These are phyloP conservation scores for Clonostachys rosea DNA, from an alignment of 2,329 filamentous ascomycete species.

Conservation along the genomic window DNA sequence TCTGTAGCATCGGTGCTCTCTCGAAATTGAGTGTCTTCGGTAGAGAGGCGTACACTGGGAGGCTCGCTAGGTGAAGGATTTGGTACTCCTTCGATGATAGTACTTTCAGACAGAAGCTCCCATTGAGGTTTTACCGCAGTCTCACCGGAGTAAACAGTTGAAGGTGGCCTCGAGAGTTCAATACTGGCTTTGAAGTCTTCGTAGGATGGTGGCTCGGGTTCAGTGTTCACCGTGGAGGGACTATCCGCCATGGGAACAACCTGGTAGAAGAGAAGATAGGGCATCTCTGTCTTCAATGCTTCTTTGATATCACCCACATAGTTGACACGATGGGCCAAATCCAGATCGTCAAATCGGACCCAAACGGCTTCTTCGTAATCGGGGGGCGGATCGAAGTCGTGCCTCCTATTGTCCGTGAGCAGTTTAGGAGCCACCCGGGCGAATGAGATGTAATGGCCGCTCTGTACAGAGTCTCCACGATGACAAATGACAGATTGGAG, in stretches of 20 bases:
- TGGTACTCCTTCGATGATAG: conserved; percentile 6
- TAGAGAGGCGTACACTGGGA: conserved; percentile 50
- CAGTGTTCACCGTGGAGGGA: conserved; percentile 39
- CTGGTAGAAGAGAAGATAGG: conserved; percentile 94
- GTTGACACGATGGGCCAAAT: conserved; percentile 60
- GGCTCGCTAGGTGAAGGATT: conserved; percentile 21
- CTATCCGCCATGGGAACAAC: conserved; percentile 81
- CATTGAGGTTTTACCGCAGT: background rate
- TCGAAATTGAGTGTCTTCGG: conserved; percentile 47
- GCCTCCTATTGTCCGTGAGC: conserved; percentile 53
- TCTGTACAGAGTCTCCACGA: conserved; percentile 77
- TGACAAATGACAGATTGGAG: conserved; percentile 92
- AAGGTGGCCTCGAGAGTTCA: conserved; percentile 9
- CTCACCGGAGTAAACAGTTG: background rate
- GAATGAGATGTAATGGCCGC: conserved; percentile 87
- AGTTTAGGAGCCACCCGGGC: conserved; percentile 67
- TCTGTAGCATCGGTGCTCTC: conserved; percentile 40
- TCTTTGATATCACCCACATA: conserved; percentile 74
- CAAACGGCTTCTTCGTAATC: conserved; percentile 72
- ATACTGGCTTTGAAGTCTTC: conserved; percentile 42
- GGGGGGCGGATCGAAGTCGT: conserved; percentile 53
- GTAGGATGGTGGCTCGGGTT: conserved; percentile 54
- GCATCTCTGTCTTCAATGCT: conserved; percentile 79
- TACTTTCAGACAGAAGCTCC: conserved; percentile 2
- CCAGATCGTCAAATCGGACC: conserved; percentile 91